Base-by-base conservation (phyloP, 2,329 filamentous ascomycete genomes). In the Fusarium sp. region DNA sequence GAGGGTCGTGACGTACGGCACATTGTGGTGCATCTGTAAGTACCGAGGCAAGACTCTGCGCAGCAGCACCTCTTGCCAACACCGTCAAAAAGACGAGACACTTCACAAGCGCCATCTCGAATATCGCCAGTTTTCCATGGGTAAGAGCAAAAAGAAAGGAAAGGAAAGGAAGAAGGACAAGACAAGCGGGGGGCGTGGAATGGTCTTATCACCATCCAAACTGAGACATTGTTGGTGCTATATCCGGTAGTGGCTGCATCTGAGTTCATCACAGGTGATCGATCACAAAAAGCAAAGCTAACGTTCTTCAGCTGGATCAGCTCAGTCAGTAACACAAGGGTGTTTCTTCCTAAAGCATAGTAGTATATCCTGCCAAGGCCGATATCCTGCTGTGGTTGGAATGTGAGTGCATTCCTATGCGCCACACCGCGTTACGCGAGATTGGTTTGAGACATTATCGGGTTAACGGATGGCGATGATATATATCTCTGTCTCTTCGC, bases 211-310 rank as follows among this genome's bases (percentile, higher is more conserved):
- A 42, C 40, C 22, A 27, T 40, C 18, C 5, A 6, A n/a, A n/a
- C 30, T 52, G 50, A 52, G 50, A 29, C 50, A 27, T 52, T 52
- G 22, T 27, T 51, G 30, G 32, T 42, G 50, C 50, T 52, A n/a
- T 27, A 32, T 20, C n/a, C 32, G 50, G 50, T 27, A 52, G 50
- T 52, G 50, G 50, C 50, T 52, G 24, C 50, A 22, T 27, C 14
- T 16, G 12, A 6, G 24, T 34, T 51, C 18, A 51, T 51, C 30
- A 51, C 24, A 40, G n/a, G 5, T 38, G 22, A 34, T 38, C 22
- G 8, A 38, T 51, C 14, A 42, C 50, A 42, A 18, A 20, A 27
- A 44, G 22, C 20, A 44, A 22, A 24, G 5, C 30, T 4, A 32
- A 32, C 14, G 3, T 11, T 38, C 34, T 38, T 38, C 34, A 38